Base-by-base conservation (phyloP, 2,329 filamentous ascomycete species). In the Taxawa tesnikishii region DNA sequence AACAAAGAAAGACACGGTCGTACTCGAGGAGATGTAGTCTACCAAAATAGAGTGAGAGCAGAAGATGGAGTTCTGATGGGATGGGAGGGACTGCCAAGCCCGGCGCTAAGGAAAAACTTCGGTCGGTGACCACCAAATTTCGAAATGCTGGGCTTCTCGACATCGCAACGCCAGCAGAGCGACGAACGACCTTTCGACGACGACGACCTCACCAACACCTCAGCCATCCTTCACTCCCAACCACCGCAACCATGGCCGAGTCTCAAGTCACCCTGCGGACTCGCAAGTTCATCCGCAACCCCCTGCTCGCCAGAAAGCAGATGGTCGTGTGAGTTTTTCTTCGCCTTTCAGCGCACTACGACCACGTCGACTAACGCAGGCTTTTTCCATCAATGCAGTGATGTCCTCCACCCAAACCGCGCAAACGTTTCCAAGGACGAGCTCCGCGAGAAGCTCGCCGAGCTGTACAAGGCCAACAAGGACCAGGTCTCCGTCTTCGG, bases 241-340 rank as follows among this genome's bases (percentile, higher is more conserved):
- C 47, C 65, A 58, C 58, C 67, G 68, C 68, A 71, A 92, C 68
- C 66, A 94, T 94, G 88, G 82, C 87, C 69, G 82, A 87, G 69
- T 59, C 60, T 46, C 63, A 66, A 55, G 63, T 68, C 47, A 68
- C 64, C 46, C 53, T 68, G 59, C 63, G 90, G 73, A 98, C 90
- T 69, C 88, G 90, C 83, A 96, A 96, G 76, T 98, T 98, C 83
- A 92, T 96, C 72, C 84, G 87, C 74, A 98, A 98, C 79, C 83
- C 90, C 66, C 84, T 98, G 61, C 80, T 98, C 63, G 84, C 81
- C 65, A 83, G 88, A 67, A 94, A 93, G 78, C 88, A 96, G 80
- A 94, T 96, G 84, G 88, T 94, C 70, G 83, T 94, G 88, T 94
- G 47, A 48, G 54, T 56, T 38, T 28, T 28, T 25, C 30, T 44